Percentiles rank a stretch among this genome's conserved stretches.
Conservation (phyloP, 768 basidiomycete species). For the Suillus luteus region DNA sequence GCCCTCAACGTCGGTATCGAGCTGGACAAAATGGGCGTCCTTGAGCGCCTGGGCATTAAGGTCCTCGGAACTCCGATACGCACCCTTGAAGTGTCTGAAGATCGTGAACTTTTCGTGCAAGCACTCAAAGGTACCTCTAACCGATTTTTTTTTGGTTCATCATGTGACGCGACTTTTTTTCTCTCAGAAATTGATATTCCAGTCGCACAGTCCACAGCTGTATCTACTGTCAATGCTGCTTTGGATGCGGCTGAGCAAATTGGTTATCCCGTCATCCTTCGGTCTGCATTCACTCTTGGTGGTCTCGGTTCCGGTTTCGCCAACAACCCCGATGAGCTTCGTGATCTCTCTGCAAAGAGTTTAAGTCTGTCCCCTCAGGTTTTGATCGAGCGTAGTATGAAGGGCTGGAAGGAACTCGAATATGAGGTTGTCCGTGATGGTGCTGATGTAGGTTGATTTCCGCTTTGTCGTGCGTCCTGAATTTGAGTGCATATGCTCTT, state of each 20-base stretch:
- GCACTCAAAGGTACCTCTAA: constrained; percentile 80
- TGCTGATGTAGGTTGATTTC: constrained; percentile 74
- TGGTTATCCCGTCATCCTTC: constrained; percentile 96
- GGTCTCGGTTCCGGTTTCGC: constrained; percentile 99
- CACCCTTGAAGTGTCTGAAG: constrained; percentile 95
- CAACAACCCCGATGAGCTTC: constrained; percentile 89
- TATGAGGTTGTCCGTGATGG: constrained; percentile 99
- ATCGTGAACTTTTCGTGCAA: constrained; percentile 93
- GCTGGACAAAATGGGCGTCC: constrained; percentile 93
- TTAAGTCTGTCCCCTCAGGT: constrained; percentile 93
- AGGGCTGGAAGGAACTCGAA: constrained; percentile 99
- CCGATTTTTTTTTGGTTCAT: neutral
- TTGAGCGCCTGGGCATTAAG: constrained; percentile 89
- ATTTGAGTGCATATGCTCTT: constrained; percentile 14
- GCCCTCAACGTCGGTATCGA: constrained; percentile 97
- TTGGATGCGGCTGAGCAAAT: constrained; percentile 88
- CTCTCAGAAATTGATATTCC: constrained; percentile 91
- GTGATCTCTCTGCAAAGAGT: constrained; percentile 90
- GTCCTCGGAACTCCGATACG: constrained; percentile 95
- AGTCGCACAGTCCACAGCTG: constrained; percentile 93
- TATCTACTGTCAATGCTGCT: constrained; percentile 93
- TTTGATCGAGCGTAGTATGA: constrained; percentile 96
- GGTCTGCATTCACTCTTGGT: constrained; percentile 95
- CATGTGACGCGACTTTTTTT: constrained; percentile 13
- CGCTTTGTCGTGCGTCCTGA: constrained; percentile 14